These are phyloP conservation scores for Chalciporus sp. DNA, from an alignment of 1,284 basidiomycete genomes.

Conservation along the genomic window DNA sequence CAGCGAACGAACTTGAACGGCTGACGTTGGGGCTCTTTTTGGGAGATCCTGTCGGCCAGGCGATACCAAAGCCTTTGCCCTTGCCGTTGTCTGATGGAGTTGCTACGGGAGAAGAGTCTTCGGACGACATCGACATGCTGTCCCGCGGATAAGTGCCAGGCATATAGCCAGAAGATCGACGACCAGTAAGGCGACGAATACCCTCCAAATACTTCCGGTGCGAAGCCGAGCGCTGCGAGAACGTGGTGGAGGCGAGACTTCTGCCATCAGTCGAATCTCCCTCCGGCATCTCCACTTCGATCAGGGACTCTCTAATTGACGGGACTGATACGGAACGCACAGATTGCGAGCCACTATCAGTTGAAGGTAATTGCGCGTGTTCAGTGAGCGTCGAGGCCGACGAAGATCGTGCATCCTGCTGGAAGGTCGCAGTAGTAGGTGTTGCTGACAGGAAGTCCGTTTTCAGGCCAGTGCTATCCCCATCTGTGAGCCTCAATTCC, in stretches of 20 bases:
- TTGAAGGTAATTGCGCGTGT: conserved; percentile 11
- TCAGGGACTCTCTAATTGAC: conserved; percentile 32
- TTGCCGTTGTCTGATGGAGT: conserved; percentile 48
- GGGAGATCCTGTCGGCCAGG: conserved; percentile 49
- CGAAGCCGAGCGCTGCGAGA: conserved; percentile 35
- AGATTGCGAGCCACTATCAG: conserved; percentile 28
- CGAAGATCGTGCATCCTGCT: conserved; percentile 19
- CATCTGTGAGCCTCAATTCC: conserved; percentile 48
- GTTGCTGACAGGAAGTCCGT: conserved; percentile 20
- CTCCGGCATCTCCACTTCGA: conserved; percentile 33
- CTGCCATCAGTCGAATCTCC: conserved; percentile 33
- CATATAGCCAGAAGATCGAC: conserved; percentile 36
- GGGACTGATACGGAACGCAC: conserved; percentile 32
- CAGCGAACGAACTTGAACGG: conserved; percentile 55
- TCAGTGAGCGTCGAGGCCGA: conserved; percentile 26
- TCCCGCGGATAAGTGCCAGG: conserved; percentile 44
- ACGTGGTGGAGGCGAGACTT: conserved; percentile 36
- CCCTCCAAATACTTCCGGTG: conserved; percentile 48
- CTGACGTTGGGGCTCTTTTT: conserved; percentile 46
- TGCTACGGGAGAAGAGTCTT: conserved; percentile 51
- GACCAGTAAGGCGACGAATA: conserved; percentile 46
- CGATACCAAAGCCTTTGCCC: conserved; percentile 35
- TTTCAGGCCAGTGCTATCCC: conserved; percentile 36
- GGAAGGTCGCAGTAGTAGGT: conserved; percentile 29
- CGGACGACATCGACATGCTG: conserved; percentile 56